These are phyloP conservation scores for Pholiota adiposa DNA, from an alignment of 1,284 basidiomycete genomes.

Conservation along the genomic window DNA sequence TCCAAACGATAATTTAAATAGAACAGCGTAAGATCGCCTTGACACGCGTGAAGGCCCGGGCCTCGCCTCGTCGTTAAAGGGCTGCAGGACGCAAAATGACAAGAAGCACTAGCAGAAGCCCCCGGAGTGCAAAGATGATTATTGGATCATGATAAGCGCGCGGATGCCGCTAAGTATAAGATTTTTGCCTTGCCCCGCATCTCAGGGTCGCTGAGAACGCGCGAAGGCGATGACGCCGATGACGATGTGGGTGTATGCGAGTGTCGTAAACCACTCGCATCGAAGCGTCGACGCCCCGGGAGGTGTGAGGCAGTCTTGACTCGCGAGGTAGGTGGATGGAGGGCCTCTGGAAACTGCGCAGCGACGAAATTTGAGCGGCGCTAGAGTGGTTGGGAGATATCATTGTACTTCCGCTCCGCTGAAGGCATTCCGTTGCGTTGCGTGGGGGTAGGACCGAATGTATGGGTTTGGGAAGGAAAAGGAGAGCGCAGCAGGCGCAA, in stretches of 20 bases:
- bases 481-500: not conserved
- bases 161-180: not conserved
- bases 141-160: not conserved
- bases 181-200: not conserved
- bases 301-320: too few species aligned
- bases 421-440: not conserved
- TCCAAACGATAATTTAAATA: too few species aligned
- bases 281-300: too few species aligned
- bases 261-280: too few species aligned
- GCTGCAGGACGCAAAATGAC: too few species aligned
- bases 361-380: not conserved
- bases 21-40: too few species aligned
- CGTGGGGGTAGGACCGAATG: not conserved
- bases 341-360: not conserved
- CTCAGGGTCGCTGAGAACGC: conserved; percentile 1
- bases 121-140: not conserved
- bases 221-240: not conserved
- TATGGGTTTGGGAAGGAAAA: not conserved
- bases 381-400: not conserved
- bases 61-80: too few species aligned
- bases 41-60: too few species aligned
- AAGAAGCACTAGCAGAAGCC: too few species aligned
- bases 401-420: not conserved
- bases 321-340: too few species aligned
- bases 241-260: too few species aligned